Evolutionary conservation across 2,329 filamentous ascomycete species (phyloP), one percentile per base, ranked within the genome.

Genomic region (Emmonsia crescens): DNA sequence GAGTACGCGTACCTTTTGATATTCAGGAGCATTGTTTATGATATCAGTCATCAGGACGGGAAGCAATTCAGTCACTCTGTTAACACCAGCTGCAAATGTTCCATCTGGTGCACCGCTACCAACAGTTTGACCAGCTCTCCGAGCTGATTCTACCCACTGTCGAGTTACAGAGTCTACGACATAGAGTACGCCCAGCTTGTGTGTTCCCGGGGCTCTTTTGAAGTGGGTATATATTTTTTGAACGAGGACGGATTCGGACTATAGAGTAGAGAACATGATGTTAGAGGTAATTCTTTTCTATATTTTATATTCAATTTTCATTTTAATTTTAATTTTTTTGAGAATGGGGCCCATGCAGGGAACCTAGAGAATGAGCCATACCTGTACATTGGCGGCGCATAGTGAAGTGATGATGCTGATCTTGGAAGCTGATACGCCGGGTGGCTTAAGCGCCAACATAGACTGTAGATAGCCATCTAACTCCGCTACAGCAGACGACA

Each of bases 121-220:
- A 76, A 91, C 85, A 72, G 88, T 78, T 74, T 97, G 92, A 71
- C 89, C 89, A 68, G 89, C 84, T 72, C 87, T 84, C 78, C 92
- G 94, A 72, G 94, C 93, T 78, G 91, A 89, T 76, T 97, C 93
- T 81, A 96, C 86, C 93, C 94, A 99, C 81, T 95, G 93, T 78
- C 94, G 91, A 76, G 92, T 93, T 84, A 99, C 92, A 82, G 93
- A 96, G 83, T 99, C 94, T 92, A 99, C 90, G 79, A 97, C 92
- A 87, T 99, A 99, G 79, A 99, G 87, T 73, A 96, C 92, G 79
- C 94, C 94, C 77, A 99, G 84, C 80, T 99, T 99, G 84, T 99
- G 93, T 75, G 91, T 96, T 74, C 86, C 86, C 64, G 91, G 90
- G 68, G 92, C 88, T 78, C 94, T 96, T 78, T 95, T 96, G 83